Evolutionary conservation across 805 yeast genomes (phyloP), one percentile per base, ranked within the genome.

Genomic region (Alloascoidea hylecoeti): DNA sequence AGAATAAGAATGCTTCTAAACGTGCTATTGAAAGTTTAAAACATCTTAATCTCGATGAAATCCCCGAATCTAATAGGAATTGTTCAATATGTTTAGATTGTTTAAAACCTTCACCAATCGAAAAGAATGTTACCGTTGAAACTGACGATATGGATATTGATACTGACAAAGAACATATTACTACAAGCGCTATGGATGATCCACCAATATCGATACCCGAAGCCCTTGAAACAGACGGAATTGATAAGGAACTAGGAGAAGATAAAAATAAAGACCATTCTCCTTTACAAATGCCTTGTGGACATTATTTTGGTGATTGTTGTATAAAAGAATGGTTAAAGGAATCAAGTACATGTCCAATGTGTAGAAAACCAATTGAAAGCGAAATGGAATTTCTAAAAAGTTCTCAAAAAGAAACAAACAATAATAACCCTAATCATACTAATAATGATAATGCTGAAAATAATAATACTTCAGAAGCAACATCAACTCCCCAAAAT

Each of bases 291-390:
- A 64, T 89, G 69, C 92, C 95, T 0, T 89, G 98, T 55, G 75
- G 75, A 5, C 98, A 89, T 51, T 52, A 75, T 0, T 89, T 92
- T 62, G 97, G 98, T 4, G 68, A 76, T 43, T 69, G 72, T n/a
- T 89, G 98, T 60, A 61, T 86, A 16, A 70, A 65, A 41, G 83
- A 79, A 47, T 89, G 98, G 98, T 69, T 89, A 37, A 70, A 68
- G 42, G 60, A 70, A 16, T 76, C 80, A 48, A 68, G 72, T 18
- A 72, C 84, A 2, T 88, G 97, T 53, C 98, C 98, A 0, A 57
- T 89, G 35, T 89, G 98, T 53, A 73, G 97, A 41, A 63, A 63
- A 14, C 60, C 66, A 15, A 60, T 79, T 42, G 64, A 66, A 39
- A 48, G 55, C 14, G 61, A 54, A 39, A 46, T 39, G 13, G 55